Conservation (phyloP, 2,329 filamentous ascomycete species). For the Eutypa lata region DNA sequence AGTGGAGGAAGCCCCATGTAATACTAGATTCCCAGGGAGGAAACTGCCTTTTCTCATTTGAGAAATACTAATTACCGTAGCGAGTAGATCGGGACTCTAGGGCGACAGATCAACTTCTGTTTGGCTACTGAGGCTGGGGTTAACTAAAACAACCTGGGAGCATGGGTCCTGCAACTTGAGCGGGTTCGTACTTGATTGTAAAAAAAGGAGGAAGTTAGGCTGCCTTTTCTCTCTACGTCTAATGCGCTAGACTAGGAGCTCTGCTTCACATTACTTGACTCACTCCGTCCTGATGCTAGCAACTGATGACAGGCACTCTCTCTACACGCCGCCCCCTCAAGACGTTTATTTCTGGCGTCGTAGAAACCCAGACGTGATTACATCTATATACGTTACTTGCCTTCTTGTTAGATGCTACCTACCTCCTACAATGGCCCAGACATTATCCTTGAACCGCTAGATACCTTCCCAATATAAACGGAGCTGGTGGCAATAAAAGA, state of each 20-base stretch:
- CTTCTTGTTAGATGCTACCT: slow-evolving; percentile 14
- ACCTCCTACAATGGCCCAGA: slow-evolving; percentile 13
- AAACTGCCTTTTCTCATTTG: slow-evolving; percentile 14
- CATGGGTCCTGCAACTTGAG: slow-evolving; percentile 26
- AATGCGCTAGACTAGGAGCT: slow-evolving; percentile 14
- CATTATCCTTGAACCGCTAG: slow-evolving; percentile 10
- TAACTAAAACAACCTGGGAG: slow-evolving; percentile 23
- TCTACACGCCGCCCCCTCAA: slow-evolving; percentile 13
- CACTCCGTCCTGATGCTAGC: slow-evolving; percentile 14
- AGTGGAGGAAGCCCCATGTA: slow-evolving; percentile 9
- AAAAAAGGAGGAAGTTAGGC: slow-evolving; percentile 14
- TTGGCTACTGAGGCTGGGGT: slow-evolving; percentile 17
- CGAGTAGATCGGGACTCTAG: slow-evolving; percentile 14
- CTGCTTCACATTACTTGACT: slow-evolving; percentile 18
- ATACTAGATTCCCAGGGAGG: slow-evolving; percentile 17
- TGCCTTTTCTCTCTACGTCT: slow-evolving; percentile 16
- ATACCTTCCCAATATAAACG: slow-evolving; percentile 5
- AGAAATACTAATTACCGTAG: slow-evolving; percentile 17
- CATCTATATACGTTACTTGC: slow-evolving; percentile 20
- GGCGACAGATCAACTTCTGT: slow-evolving; percentile 16
- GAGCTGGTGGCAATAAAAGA: slow-evolving; percentile 19
- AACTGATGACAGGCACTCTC: slow-evolving; percentile 14
- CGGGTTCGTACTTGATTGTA: slow-evolving; percentile 33
- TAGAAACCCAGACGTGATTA: slow-evolving; percentile 16
- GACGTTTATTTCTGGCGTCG: slow-evolving; percentile 12